Evolutionary conservation across 1,284 basidiomycete genomes (phyloP).

Genomic region (Sparassis latifolia): DNA sequence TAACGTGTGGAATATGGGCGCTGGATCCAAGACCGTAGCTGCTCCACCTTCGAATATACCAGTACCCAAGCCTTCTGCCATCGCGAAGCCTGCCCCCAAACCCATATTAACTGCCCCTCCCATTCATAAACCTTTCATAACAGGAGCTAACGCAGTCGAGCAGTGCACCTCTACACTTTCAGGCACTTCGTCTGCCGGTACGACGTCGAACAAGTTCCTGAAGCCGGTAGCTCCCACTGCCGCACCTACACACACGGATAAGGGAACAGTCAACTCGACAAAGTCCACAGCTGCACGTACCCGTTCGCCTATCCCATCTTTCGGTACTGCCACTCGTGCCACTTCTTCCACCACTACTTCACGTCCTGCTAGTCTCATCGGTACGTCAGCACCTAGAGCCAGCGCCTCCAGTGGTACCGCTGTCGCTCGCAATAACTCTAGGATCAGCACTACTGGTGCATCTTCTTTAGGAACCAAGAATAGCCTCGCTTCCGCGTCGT

Average conservation of each 20-base stretch:
- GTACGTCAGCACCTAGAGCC: constrained; percentile 14
- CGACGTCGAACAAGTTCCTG: constrained; percentile 11
- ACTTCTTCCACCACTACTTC: constrained; percentile 5
- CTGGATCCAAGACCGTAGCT: constrained; percentile 9
- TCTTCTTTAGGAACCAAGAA: constrained; percentile 34
- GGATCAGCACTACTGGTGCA: constrained; percentile 23
- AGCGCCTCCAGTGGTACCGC: constrained; percentile 14
- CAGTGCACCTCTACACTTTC: constrained; percentile 5
- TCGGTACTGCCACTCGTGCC: constrained; percentile 12
- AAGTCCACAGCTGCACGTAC: constrained; percentile 11
- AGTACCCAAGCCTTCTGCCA: constrained; percentile 14
- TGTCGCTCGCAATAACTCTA: constrained; percentile 18
- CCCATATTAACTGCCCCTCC: constrained; percentile 8
- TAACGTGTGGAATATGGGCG: constrained; percentile 32
- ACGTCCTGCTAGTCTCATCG: constrained; percentile 11
- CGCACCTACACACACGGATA: constrained; percentile 7
- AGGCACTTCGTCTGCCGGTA: constrained; percentile 9
- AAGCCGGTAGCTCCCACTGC: constrained; percentile 10
- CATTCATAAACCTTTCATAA: constrained; percentile 5
- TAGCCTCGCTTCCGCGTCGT: constrained; percentile 13
- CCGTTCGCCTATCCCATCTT: constrained; percentile 27
- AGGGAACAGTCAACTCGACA: constrained; percentile 11
- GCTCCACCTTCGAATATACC: constrained; percentile 15
- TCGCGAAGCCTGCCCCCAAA: constrained; percentile 5
- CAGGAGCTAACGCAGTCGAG: neutral